Base-by-base conservation (phyloP, 83 land plant genomes). In the Thuja plicata region DNA sequence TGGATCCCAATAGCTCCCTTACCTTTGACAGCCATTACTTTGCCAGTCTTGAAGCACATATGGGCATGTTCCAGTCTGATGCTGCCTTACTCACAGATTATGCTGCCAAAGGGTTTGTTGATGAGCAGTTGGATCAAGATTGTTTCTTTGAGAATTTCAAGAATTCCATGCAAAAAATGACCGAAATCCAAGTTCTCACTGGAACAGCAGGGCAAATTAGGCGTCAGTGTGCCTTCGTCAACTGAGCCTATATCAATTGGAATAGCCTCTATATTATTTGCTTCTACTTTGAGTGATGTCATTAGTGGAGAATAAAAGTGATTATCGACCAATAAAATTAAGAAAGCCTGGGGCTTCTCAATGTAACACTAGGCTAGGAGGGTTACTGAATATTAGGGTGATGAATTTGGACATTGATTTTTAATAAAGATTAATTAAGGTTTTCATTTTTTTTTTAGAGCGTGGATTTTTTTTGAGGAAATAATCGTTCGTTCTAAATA, bases 31-130 rank as follows among this genome's bases (percentile, higher is more conserved):
- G 12, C 57, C 3, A 73, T 48, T 94, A 94, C 87, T 93, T 62
- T 87, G 45, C 9, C 1, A 80, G 32, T 48, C n/a, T 94, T 35
- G 40, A 5, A 54, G 46, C 45, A 27, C 86, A 6, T 7, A n/a
- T 50, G 38, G 95, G 93, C 8, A 81, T 93, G 16, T 94, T 94
- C 90, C 88, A 86, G 13, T 90, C 95, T n/a, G 95, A 94, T 74
- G 90, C 94, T 13, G 90, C 92, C 11, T 91, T 94, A 0, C 71
- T 90, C 38, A 90, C 88, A 16, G 37, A 91, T 84, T 4, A 81
- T 2, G 32, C 1, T 6, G 19, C 94, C 1, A n/a, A 8, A 17
- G 45, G 21, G 3, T 3, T 88, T 24, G 89, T 91, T 5, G 30
- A 66, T 15, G 30, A 91, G 54, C 52, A 45, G 15, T 21, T 81